phyloP scores from a whole-genome alignment of 2,329 filamentous ascomycete species.

The Colletotrichum sidae region DNA sequence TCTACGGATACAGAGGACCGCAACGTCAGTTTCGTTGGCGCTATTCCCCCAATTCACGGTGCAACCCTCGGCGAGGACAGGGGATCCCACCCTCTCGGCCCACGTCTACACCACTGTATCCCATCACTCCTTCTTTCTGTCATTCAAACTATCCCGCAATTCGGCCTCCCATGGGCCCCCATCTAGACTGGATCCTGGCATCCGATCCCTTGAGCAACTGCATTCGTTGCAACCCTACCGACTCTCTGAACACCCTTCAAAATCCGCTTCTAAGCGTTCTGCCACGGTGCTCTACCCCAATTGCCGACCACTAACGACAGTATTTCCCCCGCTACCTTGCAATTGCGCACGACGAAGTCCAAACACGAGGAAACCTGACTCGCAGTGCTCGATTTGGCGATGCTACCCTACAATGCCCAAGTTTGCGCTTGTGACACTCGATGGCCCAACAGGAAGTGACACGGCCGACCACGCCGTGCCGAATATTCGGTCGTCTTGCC shows the following conservation, averaged over 20 bases:
- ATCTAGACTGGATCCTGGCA: slow-evolving; percentile 29
- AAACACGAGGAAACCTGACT: slow-evolving; percentile 23
- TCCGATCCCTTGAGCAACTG: slow-evolving; percentile 35
- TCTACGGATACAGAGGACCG: slow-evolving; percentile 2
- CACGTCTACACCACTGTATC: background rate
- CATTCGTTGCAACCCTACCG: slow-evolving; percentile 23
- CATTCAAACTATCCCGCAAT: slow-evolving; percentile 21
- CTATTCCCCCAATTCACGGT: slow-evolving; percentile 17
- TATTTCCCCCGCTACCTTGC: no score
- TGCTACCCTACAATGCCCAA: background rate
- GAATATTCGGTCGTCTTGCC: slow-evolving; percentile 33
- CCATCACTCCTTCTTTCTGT: slow-evolving; percentile 11
- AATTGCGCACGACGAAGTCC: background rate
- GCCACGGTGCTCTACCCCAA: slow-evolving; percentile 11
- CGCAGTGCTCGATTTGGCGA: slow-evolving; percentile 18
- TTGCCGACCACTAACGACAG: background rate
- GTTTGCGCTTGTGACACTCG: slow-evolving; percentile 28
- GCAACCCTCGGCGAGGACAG: slow-evolving; percentile 21
- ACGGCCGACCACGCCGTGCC: slow-evolving; percentile 13
- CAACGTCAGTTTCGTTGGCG: slow-evolving; percentile 8
- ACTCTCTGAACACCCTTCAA: slow-evolving; percentile 10
- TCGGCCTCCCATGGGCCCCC: slow-evolving; percentile 19
- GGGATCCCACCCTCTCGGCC: slow-evolving; percentile 14
- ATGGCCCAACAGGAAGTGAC: slow-evolving; percentile 13
- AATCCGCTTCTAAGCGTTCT: slow-evolving; percentile 26